Conservation (phyloP, 352 stramenopile genomes). For the Bremia lactucae region DNA sequence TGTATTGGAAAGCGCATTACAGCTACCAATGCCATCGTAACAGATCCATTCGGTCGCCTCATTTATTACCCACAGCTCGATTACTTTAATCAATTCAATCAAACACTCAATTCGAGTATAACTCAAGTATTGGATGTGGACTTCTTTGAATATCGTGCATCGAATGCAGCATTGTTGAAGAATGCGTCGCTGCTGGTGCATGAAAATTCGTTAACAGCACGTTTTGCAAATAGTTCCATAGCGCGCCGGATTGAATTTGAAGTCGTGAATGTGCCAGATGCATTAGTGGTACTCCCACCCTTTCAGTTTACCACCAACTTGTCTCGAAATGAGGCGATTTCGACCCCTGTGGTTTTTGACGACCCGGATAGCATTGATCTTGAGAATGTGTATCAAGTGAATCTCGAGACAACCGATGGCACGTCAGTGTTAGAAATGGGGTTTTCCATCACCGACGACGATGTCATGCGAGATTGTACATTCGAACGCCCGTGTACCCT, state of each 20-base stretch:
- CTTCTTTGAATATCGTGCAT: constrained; percentile 30
- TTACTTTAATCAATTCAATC: constrained; percentile 40
- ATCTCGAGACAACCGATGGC: constrained; percentile 27
- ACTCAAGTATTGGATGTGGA: constrained; percentile 5
- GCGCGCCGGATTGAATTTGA: constrained; percentile 33
- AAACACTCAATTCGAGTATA: not conserved
- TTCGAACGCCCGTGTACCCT: constrained; percentile 41
- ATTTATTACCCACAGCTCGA: constrained; percentile 38
- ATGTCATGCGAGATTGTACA: constrained; percentile 39
- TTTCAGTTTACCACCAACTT: constrained; percentile 23
- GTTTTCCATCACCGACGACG: constrained; percentile 33
- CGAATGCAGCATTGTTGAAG: constrained; percentile 1
- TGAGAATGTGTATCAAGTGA: constrained; percentile 32
- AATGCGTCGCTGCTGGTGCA: constrained; percentile 8
- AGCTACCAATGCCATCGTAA: constrained; percentile 4
- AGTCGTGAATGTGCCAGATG: constrained; percentile 40
- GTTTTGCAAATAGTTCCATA: constrained; percentile 5
- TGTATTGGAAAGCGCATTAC: constrained; percentile 16
- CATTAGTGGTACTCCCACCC: constrained; percentile 35
- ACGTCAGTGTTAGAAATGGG: constrained; percentile 34
- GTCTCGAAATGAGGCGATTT: constrained; percentile 7
- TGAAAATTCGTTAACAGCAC: constrained; percentile 3
- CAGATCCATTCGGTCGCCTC: constrained; percentile 21
- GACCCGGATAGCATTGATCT: constrained; percentile 31
- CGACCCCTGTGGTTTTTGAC: constrained; percentile 38